These are phyloP conservation scores for Eimeria praecox DNA, from an alignment of 169 alveolate species.

Conservation along the genomic window DNA sequence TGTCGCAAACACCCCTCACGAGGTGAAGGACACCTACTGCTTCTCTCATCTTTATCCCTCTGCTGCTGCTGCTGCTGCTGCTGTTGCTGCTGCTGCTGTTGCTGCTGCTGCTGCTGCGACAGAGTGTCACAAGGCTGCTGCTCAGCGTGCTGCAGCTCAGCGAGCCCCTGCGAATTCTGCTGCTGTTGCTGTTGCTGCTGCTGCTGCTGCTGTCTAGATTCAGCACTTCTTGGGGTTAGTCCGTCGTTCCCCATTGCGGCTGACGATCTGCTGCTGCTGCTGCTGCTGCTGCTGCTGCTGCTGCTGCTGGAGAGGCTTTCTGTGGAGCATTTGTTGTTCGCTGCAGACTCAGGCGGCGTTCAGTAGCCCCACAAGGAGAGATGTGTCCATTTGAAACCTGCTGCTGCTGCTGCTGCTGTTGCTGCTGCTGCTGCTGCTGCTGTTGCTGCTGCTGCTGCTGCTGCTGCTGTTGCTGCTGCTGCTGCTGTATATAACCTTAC, in stretches of 20 bases:
- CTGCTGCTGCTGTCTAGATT: neutral
- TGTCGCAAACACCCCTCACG: neutral
- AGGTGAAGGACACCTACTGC: neutral
- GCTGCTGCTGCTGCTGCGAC: slow-evolving; percentile 60
- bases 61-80: slow-evolving; percentile 70
- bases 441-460: slow-evolving; percentile 7
- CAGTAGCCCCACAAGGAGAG: neutral
- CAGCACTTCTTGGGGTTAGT: slow-evolving; percentile 42
- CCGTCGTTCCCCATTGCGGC: slow-evolving; percentile 60
- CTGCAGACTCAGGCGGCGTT: slow-evolving; percentile 12
- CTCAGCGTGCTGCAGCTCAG: slow-evolving; percentile 11
- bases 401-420: slow-evolving; percentile 50
- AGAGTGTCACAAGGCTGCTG: slow-evolving; percentile 18
- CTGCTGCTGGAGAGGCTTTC: slow-evolving; percentile 25
- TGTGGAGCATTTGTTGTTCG: neutral
- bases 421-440: slow-evolving; percentile 49
- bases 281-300: slow-evolving; percentile 73
- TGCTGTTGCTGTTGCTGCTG: slow-evolving; percentile 21
- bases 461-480: slow-evolving; percentile 9
- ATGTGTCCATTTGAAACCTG: neutral
- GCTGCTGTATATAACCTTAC: neutral
- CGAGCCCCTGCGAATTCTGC: neutral
- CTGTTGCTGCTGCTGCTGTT: slow-evolving; percentile 48
- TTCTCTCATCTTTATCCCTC: neutral
- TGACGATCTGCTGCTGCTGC: neutral